These are phyloP conservation scores for Xerocomus nothofagi DNA, from an alignment of 1,284 basidiomycete species.

Conservation along the genomic window DNA sequence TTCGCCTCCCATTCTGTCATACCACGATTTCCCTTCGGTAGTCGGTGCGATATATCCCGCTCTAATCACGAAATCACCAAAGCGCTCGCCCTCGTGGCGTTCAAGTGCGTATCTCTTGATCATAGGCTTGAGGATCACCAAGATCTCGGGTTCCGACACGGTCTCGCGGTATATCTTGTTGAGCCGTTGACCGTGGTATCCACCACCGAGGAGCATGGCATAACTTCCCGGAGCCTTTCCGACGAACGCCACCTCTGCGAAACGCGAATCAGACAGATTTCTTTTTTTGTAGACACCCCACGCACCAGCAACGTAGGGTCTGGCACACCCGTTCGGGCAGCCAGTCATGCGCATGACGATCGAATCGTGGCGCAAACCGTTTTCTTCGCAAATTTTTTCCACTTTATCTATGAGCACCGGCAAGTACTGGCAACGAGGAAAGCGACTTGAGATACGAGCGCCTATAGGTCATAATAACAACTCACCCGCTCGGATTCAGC, in stretches of 20 bases:
- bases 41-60: conserved; percentile 83
- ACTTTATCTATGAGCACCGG: conserved; percentile 94
- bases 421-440: conserved; percentile 74
- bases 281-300: no score
- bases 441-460: conserved; percentile 4
- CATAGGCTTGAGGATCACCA: conserved; percentile 88
- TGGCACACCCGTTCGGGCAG: conserved; percentile 91
- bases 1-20: conserved; percentile 77
- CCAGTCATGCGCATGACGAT: conserved; percentile 99
- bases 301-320: conserved; percentile 89
- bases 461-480: conserved; percentile 4
- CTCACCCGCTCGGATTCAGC: conserved; percentile 87
- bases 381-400: conserved; percentile 92
- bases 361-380: conserved; percentile 88
- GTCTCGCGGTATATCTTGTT: conserved; percentile 94
- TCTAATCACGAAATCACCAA: conserved; percentile 94
- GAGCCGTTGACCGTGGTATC: conserved; percentile 89
- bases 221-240: conserved; percentile 96
- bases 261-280: conserved; percentile 1
- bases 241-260: conserved; percentile 87
- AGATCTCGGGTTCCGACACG: conserved; percentile 92
- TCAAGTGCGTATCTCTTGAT: conserved; percentile 93
- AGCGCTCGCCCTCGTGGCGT: conserved; percentile 85
- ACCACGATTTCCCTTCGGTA: conserved; percentile 78
- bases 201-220: conserved; percentile 94